Evolutionary conservation across 2,329 filamentous ascomycete species (phyloP).

Genomic region (Pyrenophora tritici-repentis): DNA sequence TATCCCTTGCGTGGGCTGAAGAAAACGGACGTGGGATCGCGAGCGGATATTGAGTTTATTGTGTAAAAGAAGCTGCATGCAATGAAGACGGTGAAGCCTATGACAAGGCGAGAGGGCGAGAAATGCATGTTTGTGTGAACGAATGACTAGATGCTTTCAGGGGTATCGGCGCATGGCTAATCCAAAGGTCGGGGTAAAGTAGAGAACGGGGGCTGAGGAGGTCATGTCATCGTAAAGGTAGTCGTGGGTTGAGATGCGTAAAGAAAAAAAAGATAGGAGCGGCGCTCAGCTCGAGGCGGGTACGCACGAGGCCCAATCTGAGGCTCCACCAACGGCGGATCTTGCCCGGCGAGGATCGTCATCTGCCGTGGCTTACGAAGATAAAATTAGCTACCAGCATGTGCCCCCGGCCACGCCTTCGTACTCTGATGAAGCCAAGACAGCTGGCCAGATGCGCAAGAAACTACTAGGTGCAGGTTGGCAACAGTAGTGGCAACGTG

Average conservation of each 20-base stretch:
- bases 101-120: conserved; percentile 26
- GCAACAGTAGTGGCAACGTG: not conserved
- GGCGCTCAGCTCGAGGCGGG: conserved; percentile 5
- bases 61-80: conserved; percentile 29
- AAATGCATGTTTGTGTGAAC: conserved; percentile 25
- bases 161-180: conserved; percentile 16
- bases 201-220: conserved; percentile 1
- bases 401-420: not conserved
- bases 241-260: not conserved
- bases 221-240: conserved; percentile 16
- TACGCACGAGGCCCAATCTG: conserved; percentile 9
- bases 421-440: conserved; percentile 4
- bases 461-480: not conserved
- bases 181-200: not conserved
- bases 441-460: not conserved
- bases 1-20: conserved; percentile 42
- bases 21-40: conserved; percentile 45
- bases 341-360: conserved; percentile 10
- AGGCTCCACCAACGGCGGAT: conserved; percentile 12
- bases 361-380: conserved; percentile 7
- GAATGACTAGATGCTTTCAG: conserved; percentile 7
- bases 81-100: conserved; percentile 23
- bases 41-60: conserved; percentile 31
- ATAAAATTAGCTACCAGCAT: conserved; percentile 17
- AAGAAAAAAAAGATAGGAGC: conserved; percentile 17